Conservation (phyloP, 352 stramenopile species). For the Phytophthora pluvialis region DNA sequence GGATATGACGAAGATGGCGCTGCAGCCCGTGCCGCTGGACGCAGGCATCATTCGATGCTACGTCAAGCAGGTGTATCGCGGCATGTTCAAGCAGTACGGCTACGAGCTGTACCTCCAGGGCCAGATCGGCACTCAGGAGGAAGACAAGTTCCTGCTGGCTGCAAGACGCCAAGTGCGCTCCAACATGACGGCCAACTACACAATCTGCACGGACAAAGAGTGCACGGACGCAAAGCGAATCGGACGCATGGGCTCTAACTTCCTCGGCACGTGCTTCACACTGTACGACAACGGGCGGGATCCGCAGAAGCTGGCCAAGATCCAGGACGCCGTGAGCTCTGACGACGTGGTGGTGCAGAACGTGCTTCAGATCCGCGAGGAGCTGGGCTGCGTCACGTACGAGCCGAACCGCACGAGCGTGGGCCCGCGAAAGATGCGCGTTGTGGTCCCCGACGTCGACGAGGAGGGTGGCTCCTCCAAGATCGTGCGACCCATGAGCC, state of each 20-base stretch:
- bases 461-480: slow-evolving; percentile 82
- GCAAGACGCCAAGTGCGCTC: slow-evolving; percentile 85
- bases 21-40: slow-evolving; percentile 83
- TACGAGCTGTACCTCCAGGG: slow-evolving; percentile 88
- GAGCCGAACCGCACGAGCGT: slow-evolving; percentile 89
- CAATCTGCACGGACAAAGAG: slow-evolving; percentile 85
- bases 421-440: slow-evolving; percentile 86
- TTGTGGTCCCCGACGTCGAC: slow-evolving; percentile 83
- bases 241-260: slow-evolving; percentile 90
- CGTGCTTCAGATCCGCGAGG: slow-evolving; percentile 87
- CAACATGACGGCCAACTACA: slow-evolving; percentile 91
- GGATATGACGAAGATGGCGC: slow-evolving; percentile 78
- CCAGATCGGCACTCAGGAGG: slow-evolving; percentile 84
- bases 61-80: slow-evolving; percentile 87
- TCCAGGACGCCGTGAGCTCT: slow-evolving; percentile 81
- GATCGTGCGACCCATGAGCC: slow-evolving; percentile 86
- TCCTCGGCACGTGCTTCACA: slow-evolving; percentile 87
- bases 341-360: slow-evolving; percentile 76
- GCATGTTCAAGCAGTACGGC: slow-evolving; percentile 89
- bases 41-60: slow-evolving; percentile 89
- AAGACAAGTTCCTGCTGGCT: slow-evolving; percentile 80
- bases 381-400: slow-evolving; percentile 87
- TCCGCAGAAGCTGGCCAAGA: slow-evolving; percentile 88
- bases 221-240: slow-evolving; percentile 76
- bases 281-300: slow-evolving; percentile 90